Conservation (phyloP, 164 flowering plant genomes). For the Platanus orientalis region DNA sequence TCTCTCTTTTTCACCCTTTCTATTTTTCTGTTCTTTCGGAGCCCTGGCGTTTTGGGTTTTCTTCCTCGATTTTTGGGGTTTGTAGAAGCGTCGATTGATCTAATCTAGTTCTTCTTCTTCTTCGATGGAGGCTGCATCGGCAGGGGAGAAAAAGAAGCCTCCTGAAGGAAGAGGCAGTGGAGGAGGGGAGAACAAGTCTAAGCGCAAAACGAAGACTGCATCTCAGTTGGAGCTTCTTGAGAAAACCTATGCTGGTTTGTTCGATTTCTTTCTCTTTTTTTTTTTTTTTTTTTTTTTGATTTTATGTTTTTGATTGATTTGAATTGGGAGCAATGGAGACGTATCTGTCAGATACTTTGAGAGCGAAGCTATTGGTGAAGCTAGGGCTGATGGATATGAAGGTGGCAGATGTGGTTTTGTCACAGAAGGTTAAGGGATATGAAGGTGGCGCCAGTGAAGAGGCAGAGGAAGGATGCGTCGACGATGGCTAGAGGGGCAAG, state of each 20-base stretch:
- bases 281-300: no score
- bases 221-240: no score
- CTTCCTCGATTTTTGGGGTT: background rate
- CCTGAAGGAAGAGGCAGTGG: no score
- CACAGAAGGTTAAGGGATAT: no score
- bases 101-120: no score
- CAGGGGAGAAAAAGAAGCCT: no score
- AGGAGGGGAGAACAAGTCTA: slow-evolving; percentile 40
- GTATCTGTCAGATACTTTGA: slow-evolving; percentile 53
- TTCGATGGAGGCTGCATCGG: slow-evolving; percentile 49
- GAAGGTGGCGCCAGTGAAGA: slow-evolving; percentile 26
- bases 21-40: no score
- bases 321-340: slow-evolving; percentile 37
- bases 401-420: slow-evolving; percentile 77
- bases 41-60: background rate
- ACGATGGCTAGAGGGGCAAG: background rate
- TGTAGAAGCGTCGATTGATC: background rate
- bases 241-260: no score
- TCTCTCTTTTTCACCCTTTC: no score
- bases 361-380: slow-evolving; percentile 48
- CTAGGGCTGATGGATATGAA: slow-evolving; percentile 54
- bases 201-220: slow-evolving; percentile 77
- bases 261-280: no score
- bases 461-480: slow-evolving; percentile 4
- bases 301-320: no score